A percentile compares a stretch with the other conserved stretches of the same genome.
These are phyloP conservation scores for Pythium apleroticum DNA, from an alignment of 352 stramenopile species.

Conservation along the genomic window DNA sequence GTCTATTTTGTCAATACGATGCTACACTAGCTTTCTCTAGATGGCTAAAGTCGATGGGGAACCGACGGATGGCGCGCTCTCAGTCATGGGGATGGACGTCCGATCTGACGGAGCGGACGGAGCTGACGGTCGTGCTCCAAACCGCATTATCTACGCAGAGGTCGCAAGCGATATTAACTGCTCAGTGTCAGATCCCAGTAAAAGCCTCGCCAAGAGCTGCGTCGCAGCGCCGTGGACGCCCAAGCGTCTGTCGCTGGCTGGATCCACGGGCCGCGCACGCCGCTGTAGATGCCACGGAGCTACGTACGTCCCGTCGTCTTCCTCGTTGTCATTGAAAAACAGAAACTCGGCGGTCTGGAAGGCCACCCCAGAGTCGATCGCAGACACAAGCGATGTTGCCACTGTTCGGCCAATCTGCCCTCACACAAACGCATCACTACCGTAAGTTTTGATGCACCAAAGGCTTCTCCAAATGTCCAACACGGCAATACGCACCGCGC, in stretches of 20 bases:
- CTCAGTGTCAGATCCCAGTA: slow-evolving; percentile 68
- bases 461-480: not conserved
- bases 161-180: slow-evolving; percentile 69
- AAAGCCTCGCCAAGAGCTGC: not conserved
- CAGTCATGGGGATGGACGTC: not conserved
- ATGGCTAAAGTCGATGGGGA: not conserved
- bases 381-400: slow-evolving; percentile 41
- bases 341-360: slow-evolving; percentile 70
- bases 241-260: slow-evolving; percentile 3
- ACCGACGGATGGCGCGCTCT: not conserved
- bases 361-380: slow-evolving; percentile 50
- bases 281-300: not conserved
- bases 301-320: slow-evolving; percentile 81
- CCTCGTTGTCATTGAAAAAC: slow-evolving; percentile 74
- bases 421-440: not conserved
- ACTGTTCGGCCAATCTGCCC: slow-evolving; percentile 51
- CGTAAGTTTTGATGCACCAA: not conserved
- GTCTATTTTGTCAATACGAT: slow-evolving; percentile 23
- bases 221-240: not conserved
- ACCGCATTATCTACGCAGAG: slow-evolving; percentile 61
- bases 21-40: slow-evolving; percentile 21
- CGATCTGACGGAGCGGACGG: not conserved
- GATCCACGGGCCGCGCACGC: not conserved
- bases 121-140: slow-evolving; percentile 15
- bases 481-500: slow-evolving; percentile 40